Conservation (phyloP, 257 asterid genomes). For the Solanum tarapatanum region DNA sequence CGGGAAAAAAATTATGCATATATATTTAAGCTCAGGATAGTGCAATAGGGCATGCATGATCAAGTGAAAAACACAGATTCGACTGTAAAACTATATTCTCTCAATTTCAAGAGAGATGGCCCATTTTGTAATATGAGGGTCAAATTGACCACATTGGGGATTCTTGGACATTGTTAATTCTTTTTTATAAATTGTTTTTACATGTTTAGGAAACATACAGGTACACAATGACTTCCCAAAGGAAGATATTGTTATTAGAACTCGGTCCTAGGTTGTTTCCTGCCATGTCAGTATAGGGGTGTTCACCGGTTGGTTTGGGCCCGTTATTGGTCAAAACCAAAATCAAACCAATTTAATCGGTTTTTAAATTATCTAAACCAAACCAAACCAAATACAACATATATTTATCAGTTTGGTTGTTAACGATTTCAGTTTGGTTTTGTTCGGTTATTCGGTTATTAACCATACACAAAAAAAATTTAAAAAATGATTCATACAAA, state of each 20-base stretch:
- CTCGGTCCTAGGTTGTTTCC: background rate
- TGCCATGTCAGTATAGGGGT: background rate
- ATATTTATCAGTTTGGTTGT: background rate
- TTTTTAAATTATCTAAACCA: background rate
- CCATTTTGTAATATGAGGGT: background rate
- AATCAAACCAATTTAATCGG: background rate
- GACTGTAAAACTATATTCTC: background rate
- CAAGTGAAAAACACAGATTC: background rate
- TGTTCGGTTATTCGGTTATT: too few species aligned
- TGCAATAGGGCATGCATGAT: background rate
- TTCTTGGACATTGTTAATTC: background rate
- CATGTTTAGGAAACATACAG: background rate
- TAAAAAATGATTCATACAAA: background rate
- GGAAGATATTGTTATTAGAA: background rate
- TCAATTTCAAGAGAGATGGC: background rate
- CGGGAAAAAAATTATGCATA: background rate
- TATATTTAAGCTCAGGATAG: background rate
- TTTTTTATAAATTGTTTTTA: background rate
- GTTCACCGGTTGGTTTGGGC: background rate
- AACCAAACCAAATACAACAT: background rate
- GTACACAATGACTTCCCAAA: background rate
- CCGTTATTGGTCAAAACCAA: background rate
- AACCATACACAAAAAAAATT: background rate
- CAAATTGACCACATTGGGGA: background rate
- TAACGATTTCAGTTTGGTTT: too few species aligned